Percentiles rank a stretch among this genome's conserved stretches.
Evolutionary conservation across 1,139 yeast species (phyloP).

Genomic region (Diutina siamensis): DNA sequence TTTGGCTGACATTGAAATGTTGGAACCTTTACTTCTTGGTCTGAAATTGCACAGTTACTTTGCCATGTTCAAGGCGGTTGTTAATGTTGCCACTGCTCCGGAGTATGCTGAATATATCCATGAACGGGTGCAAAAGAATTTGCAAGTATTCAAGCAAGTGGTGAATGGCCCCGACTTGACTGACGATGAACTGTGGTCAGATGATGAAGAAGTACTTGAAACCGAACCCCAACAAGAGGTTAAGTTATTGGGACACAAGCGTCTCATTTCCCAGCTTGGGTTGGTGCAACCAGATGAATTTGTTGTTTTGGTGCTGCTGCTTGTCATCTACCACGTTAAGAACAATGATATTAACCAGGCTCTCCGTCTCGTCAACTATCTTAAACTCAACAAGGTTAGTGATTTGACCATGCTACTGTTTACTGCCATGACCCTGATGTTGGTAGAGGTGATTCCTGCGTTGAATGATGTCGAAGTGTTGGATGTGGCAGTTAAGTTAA

Average conservation of each 20-base stretch:
- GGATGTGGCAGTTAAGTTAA: not conserved
- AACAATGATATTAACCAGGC: not conserved
- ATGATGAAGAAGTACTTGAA: not conserved
- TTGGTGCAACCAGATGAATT: conserved; percentile 1
- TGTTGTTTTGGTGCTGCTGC: not conserved
- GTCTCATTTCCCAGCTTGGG: not conserved
- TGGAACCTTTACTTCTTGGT: not conserved
- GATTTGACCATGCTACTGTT: not conserved
- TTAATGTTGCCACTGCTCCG: not conserved
- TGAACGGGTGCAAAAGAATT: not conserved
- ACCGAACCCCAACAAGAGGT: not conserved
- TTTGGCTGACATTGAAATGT: not conserved
- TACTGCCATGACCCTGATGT: not conserved
- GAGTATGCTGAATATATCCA: not conserved
- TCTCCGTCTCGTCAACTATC: not conserved
- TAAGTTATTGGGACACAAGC: not conserved
- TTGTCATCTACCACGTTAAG: conserved; percentile 2
- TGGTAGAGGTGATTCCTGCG: not conserved
- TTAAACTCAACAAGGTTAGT: not conserved
- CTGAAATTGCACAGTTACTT: not conserved
- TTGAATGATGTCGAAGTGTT: not conserved
- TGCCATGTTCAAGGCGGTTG: not conserved
- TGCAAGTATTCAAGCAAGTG: not conserved
- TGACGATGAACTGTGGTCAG: conserved; percentile 2
- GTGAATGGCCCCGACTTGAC: conserved; percentile 5